Evolutionary conservation across 2,329 filamentous ascomycete genomes (phyloP).

Genomic region (Sclerotinia spermophila): DNA sequence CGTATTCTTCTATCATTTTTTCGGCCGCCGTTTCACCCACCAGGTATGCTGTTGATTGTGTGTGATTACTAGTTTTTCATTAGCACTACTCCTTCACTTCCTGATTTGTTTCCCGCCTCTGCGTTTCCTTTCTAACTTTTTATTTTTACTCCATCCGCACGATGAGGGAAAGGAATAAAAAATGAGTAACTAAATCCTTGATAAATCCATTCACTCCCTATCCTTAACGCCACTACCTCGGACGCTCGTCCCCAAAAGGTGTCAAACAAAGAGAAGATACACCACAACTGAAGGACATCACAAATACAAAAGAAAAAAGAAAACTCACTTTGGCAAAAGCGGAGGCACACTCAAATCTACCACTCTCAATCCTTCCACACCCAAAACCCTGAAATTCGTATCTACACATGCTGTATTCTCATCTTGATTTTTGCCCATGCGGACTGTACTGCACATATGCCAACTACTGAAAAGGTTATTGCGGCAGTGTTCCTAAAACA

Average conservation of each 20-base stretch:
- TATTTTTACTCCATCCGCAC: not conserved
- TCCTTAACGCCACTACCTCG: not conserved
- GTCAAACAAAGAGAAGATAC: not conserved
- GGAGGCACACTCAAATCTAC: constrained; percentile 52
- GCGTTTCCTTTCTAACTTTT: not conserved
- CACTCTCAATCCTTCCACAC: constrained; percentile 47
- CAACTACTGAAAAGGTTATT: constrained; percentile 4
- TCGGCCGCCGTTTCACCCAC: constrained; percentile 51
- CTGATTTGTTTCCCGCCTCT: not conserved
- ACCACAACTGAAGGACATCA: accelerated
- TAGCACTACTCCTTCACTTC: not conserved
- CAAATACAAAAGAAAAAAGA: not conserved
- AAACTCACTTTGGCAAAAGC: constrained; percentile 45
- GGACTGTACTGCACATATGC: constrained; percentile 5
- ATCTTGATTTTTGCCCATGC: constrained; percentile 21
- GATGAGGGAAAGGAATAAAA: not conserved
- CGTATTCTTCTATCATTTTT: constrained; percentile 46
- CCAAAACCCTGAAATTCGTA: constrained; percentile 46
- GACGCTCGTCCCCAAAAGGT: not conserved
- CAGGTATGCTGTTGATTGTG: constrained; percentile 52
- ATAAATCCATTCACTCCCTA: not conserved
- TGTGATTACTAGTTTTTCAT: constrained; percentile 44
- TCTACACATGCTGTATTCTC: constrained; percentile 48
- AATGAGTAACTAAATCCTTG: not conserved
- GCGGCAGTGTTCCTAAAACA: not conserved